Conservation (phyloP, 805 yeast species). For the Pichia paraexigua region DNA sequence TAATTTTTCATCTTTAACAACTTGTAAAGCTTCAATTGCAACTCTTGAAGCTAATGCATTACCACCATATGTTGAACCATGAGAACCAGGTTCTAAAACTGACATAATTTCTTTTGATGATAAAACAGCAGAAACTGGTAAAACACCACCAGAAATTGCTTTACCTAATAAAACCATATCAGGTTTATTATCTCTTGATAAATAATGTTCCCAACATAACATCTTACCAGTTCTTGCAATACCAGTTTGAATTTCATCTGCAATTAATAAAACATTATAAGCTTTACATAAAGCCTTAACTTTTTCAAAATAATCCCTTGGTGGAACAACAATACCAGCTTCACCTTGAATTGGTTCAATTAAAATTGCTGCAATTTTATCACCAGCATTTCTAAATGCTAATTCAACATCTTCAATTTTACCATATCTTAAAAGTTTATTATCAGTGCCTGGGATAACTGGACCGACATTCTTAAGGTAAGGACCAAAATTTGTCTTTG, state of each 20-base stretch:
- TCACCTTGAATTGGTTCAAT: constrained; percentile 98
- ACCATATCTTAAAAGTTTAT: constrained; percentile 69
- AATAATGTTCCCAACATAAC: constrained; percentile 76
- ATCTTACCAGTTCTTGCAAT: constrained; percentile 94
- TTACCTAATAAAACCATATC: constrained; percentile 87
- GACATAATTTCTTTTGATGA: constrained; percentile 88
- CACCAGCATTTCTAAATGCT: constrained; percentile 78
- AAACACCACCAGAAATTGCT: constrained; percentile 91
- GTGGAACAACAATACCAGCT: constrained; percentile 96
- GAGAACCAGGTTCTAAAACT: constrained; percentile 88
- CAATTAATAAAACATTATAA: constrained; percentile 81
- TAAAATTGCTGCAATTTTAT: constrained; percentile 80
- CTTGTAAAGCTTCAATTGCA: constrained; percentile 88
- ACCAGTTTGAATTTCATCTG: constrained; percentile 97
- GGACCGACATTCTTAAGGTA: constrained; percentile 81
- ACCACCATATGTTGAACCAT: constrained; percentile 97
- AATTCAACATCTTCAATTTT: constrained; percentile 76
- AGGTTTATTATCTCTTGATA: constrained; percentile 54
- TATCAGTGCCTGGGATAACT: constrained; percentile 63
- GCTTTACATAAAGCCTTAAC: constrained; percentile 71
- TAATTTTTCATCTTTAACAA: constrained; percentile 78
- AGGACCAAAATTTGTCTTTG: constrained; percentile 84
- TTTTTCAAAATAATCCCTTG: constrained; percentile 62
- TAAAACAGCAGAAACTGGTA: constrained; percentile 87
- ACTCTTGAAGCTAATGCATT: constrained; percentile 91